Evolutionary conservation across 1,284 basidiomycete species (phyloP), one percentile per base, ranked within the genome.

Genomic region (Apiotrichum laibachii): DNA sequence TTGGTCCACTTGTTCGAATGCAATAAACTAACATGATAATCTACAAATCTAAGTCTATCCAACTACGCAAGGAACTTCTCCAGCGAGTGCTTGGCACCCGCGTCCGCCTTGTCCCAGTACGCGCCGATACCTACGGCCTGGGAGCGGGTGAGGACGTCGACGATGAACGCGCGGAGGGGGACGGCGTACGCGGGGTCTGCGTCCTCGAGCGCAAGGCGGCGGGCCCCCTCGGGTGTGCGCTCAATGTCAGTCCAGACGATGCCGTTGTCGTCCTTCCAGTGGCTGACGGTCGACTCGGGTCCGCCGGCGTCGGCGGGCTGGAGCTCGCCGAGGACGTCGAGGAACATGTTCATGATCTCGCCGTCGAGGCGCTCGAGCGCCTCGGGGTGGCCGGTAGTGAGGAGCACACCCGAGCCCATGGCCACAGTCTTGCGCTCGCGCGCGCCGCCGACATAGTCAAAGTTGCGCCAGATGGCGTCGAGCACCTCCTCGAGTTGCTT

Each of bases 311-410:
- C 71, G 56, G 82, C 78, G 1, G 85, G 85, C 73, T 92, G 88
- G 56, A 92, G 81, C 73, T 94, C 92, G 13, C 87, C 88, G 46
- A 94, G 87, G 6, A 93, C 90, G 68, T 94, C 92, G 50, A 91
- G 80, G 89, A 91, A 94, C 45, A 94, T 80, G 71, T 92, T 92
- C 77, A 90, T 64, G 42, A 76, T 74, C 56, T 77, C 77, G 39
- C 77, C 77, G 59, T 76, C 72, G 16, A 79, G 66, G 15, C 76
- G 57, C 48, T 84, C 57, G 84, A 85, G 31, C 85, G 87, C 77
- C 89, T 89, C 54, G 84, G 86, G 84, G 89, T 90, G 72, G 67
- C 93, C 93, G 89, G 75, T 73, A 33, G 72, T 72, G 48, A 79
- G 62, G 34, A 79, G 60, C 13, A 67, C 64, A 13, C 70, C 77